phyloP scores from a whole-genome alignment of 225 moss, liverwort and hornwort genomes.

The Climacium dendroides region DNA sequence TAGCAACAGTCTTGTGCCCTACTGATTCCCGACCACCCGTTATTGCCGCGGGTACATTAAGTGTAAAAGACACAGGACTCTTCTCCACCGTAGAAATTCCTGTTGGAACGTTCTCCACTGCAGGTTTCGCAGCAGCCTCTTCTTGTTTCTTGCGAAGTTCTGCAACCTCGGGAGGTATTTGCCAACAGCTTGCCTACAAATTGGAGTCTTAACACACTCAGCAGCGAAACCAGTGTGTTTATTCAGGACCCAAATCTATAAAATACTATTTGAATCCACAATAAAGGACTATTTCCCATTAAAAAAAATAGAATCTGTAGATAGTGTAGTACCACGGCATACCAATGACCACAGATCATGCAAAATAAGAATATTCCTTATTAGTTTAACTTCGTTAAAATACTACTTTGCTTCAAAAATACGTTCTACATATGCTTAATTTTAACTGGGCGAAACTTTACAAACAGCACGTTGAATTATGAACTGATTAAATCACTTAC shows the following conservation, averaged over 20 bases:
- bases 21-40: slow-evolving; percentile 68
- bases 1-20: slow-evolving; percentile 48
- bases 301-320: neutral
- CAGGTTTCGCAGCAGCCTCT: slow-evolving; percentile 21
- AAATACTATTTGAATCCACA: neutral
- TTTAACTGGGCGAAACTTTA: neutral
- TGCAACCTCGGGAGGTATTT: slow-evolving; percentile 61
- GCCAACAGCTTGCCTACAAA: slow-evolving; percentile 73
- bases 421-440: neutral
- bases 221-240: neutral
- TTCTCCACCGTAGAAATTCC: slow-evolving; percentile 48
- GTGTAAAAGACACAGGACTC: slow-evolving; percentile 63
- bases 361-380: neutral
- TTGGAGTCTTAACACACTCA: neutral
- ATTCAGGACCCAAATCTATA: neutral
- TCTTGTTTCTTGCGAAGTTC: slow-evolving; percentile 59
- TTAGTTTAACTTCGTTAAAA: neutral
- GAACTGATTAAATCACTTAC: slow-evolving; percentile 1
- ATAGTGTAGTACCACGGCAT: too few species aligned
- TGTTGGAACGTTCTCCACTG: slow-evolving; percentile 31
- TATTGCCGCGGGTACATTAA: slow-evolving; percentile 57
- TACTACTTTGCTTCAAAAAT: neutral
- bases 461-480: neutral
- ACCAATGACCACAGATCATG: neutral
- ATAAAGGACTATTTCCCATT: neutral